A percentile compares a stretch with the other conserved stretches of the same genome.
These are phyloP conservation scores for Ustilago tritici DNA, from an alignment of 1,284 basidiomycete species.

Conservation along the genomic window DNA sequence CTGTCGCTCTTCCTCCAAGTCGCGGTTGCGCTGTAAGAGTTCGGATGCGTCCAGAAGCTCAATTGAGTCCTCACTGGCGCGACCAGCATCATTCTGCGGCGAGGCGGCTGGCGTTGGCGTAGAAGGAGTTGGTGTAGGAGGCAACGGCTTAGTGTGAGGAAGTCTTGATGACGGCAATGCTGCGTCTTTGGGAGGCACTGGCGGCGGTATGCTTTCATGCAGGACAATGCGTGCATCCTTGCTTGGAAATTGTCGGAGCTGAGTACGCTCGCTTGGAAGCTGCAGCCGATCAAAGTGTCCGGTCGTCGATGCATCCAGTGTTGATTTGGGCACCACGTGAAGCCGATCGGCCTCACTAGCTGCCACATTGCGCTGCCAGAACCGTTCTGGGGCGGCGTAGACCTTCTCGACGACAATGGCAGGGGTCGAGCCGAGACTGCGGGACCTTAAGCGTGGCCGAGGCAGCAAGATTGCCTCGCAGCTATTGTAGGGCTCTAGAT, in stretches of 20 bases:
- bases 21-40: constrained; percentile 18
- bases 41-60: constrained; percentile 20
- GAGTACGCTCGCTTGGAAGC: background rate
- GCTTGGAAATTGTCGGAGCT: no score
- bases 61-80: constrained; percentile 15
- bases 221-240: constrained; percentile 27
- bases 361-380: constrained; percentile 11
- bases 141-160: constrained; percentile 11
- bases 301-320: background rate
- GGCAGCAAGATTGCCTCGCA: constrained; percentile 40
- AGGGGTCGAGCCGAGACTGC: constrained; percentile 13
- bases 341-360: background rate
- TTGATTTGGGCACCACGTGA: background rate
- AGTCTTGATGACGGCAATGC: background rate
- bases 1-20: constrained; percentile 24
- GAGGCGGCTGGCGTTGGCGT: constrained; percentile 8
- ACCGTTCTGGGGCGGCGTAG: constrained; percentile 27
- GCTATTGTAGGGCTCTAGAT: constrained; percentile 29
- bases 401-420: constrained; percentile 12
- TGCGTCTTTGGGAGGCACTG: constrained; percentile 21
- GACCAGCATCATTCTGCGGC: background rate
- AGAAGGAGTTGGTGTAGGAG: constrained; percentile 7
- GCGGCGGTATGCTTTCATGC: constrained; percentile 26
- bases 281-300: background rate
- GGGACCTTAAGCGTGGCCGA: constrained; percentile 30